A percentile compares a stretch with the other conserved stretches of the same genome.
phyloP scores from a whole-genome alignment of 768 basidiomycete genomes.

The Phylloporus scabripes region DNA sequence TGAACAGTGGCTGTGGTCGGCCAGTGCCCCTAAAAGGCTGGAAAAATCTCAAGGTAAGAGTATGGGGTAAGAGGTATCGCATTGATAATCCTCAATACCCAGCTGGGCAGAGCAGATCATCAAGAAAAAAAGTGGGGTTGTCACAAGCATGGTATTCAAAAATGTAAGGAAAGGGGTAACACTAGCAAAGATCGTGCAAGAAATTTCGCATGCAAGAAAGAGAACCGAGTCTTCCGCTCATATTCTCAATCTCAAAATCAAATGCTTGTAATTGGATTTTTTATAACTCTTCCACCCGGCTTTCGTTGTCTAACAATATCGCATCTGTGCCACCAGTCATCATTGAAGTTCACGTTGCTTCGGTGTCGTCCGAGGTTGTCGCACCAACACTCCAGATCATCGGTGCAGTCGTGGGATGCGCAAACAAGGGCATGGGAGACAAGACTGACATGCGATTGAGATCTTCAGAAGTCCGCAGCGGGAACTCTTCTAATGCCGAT shows the following conservation, averaged over 20 bases:
- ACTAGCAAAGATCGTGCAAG: conserved; percentile 2
- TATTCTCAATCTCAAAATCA: conserved; percentile 19
- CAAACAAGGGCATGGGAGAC: conserved; percentile 32
- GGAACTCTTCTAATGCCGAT: conserved; percentile 21
- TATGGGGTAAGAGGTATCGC: conserved; percentile 9
- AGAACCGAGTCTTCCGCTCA: background rate
- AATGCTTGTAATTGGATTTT: conserved; percentile 14
- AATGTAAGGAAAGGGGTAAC: conserved; percentile 3
- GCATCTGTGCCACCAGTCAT: conserved; percentile 15
- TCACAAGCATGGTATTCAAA: conserved; percentile 9
- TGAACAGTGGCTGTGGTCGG: too few species aligned
- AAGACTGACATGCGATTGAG: conserved; percentile 24
- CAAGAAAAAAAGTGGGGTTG: background rate
- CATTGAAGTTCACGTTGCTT: conserved; percentile 21
- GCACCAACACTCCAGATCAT: conserved; percentile 30
- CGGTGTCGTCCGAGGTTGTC: conserved; percentile 30
- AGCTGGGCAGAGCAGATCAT: conserved; percentile 1
- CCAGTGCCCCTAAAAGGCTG: too few species aligned
- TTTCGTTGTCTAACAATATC: conserved; percentile 8
- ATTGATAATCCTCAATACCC: conserved; percentile 6
- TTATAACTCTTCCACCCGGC: conserved; percentile 7
- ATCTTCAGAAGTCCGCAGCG: conserved; percentile 7
- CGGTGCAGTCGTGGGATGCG: conserved; percentile 22
- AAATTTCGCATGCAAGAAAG: conserved; percentile 2
- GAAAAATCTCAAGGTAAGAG: background rate